Conservation (phyloP, 176 grass and related monocot genomes). For the Tillandsia leiboldiana region DNA sequence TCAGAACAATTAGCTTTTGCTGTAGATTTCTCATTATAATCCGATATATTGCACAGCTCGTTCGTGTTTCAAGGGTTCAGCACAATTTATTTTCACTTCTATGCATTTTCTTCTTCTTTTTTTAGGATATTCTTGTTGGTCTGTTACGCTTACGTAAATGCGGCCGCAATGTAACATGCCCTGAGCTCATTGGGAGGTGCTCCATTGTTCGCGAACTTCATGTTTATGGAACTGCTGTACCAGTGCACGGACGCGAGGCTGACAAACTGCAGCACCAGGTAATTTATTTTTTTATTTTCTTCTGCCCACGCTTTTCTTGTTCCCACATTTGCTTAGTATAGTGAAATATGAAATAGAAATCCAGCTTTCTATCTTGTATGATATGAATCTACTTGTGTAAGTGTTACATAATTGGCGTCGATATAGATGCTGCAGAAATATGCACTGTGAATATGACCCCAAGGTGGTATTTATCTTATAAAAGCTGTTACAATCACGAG, state of each 20-base stretch:
- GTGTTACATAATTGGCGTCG: background rate
- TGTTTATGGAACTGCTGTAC: slow-evolving; percentile 97
- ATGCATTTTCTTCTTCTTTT: slow-evolving; percentile 11
- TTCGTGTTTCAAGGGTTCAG: background rate
- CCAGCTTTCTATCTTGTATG: background rate
- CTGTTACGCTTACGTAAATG: slow-evolving; percentile 77
- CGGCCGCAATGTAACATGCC: slow-evolving; percentile 72
- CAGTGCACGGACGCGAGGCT: slow-evolving; percentile 80
- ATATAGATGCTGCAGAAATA: background rate
- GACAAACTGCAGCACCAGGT: slow-evolving; percentile 94
- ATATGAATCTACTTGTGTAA: background rate
- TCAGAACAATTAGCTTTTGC: too few relatives aligned
- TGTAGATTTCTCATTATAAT: too few relatives aligned
- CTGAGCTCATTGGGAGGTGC: slow-evolving; percentile 81
- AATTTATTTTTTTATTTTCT: slow-evolving; percentile 10
- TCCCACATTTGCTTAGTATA: background rate
- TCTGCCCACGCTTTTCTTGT: background rate
- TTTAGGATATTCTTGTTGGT: slow-evolving; percentile 91
- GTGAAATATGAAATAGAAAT: background rate
- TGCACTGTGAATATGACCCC: too few relatives aligned
- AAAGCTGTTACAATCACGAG: too few relatives aligned
- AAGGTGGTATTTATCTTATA: too few relatives aligned
- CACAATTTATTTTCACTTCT: slow-evolving; percentile 6
- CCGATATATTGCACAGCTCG: too few relatives aligned
- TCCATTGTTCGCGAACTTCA: slow-evolving; percentile 97